Evolutionary conservation across 1,284 basidiomycete species (phyloP), one percentile per base, ranked within the genome.

Genomic region (Ceratobasidium sp.): DNA sequence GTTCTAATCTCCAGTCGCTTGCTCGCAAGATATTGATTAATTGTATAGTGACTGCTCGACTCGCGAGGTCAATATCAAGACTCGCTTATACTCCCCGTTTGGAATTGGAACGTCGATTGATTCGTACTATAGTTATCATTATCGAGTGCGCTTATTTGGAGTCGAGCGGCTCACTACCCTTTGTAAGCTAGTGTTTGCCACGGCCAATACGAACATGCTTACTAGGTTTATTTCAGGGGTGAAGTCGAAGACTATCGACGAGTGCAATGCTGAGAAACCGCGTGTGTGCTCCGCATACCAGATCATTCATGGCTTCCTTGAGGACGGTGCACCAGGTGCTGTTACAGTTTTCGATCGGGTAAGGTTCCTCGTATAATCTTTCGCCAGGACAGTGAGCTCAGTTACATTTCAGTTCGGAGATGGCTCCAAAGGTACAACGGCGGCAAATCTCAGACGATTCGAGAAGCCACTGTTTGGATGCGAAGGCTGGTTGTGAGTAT

Each of bases 401-500:
- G 41, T 18, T 4, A 43, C 18, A 11, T 23, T 43, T 1, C 14
- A 67, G 63, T 8, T 16, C 8, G 50, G 38, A 2, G 6, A 50
- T 16, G 41, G 41, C 16, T 67, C 69, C 5, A 57, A 52, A 49
- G 18, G 30, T n/a, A 61, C 44, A 0, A 71, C 43, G 28, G 57
- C 55, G 16, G 57, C 43, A 5, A 52, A 49, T 18, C 32, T 61
- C 35, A 41, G 38, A 35, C 13, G n/a, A 18, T 71, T 71, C 26
- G 69, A 61, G 35, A 44, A 52, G n/a, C 69, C 57, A 2, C 49
- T 71, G 18, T 49, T 71, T 28, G 69, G 44, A 52, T 55, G 49
- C 32, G 57, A 71, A 28, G 69, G 69, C 13, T 71, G 69, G 69
- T 21, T 71, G 69, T 71, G 38, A 26, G 69, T 71, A 38, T 5